Conservation (phyloP, 1,284 basidiomycete genomes). For the Porogramme epimiltina region DNA sequence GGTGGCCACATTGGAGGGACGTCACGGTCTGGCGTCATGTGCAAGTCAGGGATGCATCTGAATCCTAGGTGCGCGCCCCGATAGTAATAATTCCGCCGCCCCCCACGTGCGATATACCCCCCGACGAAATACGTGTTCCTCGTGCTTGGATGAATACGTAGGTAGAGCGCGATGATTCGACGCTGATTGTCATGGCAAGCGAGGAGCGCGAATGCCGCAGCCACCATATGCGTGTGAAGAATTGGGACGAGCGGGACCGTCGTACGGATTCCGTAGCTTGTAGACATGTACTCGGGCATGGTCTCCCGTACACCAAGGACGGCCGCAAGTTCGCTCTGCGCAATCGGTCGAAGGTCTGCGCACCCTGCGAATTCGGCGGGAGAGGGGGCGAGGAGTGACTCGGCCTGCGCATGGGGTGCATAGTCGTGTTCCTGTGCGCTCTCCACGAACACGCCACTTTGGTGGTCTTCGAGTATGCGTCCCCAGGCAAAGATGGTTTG, state of each 20-base stretch:
- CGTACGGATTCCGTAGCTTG: constrained; percentile 10
- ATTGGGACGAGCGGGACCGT: constrained; percentile 10
- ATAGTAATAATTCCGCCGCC: constrained; percentile 11
- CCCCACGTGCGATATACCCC: constrained; percentile 15
- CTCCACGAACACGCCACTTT: constrained; percentile 7
- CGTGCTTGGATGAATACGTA: constrained; percentile 3
- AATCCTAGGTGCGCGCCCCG: constrained; percentile 1
- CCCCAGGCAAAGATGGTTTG: constrained; percentile 23
- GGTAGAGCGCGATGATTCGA: constrained; percentile 13
- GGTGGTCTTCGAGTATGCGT: constrained; percentile 6
- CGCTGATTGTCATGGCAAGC: constrained; percentile 11
- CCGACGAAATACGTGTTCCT: constrained; percentile 10
- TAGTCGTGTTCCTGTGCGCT: constrained; percentile 13
- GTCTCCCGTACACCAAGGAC: constrained; percentile 2
- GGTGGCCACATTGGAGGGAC: no score
- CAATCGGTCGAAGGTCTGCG: constrained; percentile 10
- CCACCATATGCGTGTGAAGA: not conserved
- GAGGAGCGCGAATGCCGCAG: constrained; percentile 9
- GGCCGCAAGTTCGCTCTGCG: constrained; percentile 3
- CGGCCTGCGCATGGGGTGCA: constrained; percentile 4
- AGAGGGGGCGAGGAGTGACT: constrained; percentile 16
- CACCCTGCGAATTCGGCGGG: constrained; percentile 11
- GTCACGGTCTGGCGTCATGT: no score
- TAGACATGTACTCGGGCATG: constrained; percentile 13
- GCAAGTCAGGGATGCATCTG: no score